Base-by-base conservation (phyloP, 2,329 filamentous ascomycete species). In the Clonostachys sp. region DNA sequence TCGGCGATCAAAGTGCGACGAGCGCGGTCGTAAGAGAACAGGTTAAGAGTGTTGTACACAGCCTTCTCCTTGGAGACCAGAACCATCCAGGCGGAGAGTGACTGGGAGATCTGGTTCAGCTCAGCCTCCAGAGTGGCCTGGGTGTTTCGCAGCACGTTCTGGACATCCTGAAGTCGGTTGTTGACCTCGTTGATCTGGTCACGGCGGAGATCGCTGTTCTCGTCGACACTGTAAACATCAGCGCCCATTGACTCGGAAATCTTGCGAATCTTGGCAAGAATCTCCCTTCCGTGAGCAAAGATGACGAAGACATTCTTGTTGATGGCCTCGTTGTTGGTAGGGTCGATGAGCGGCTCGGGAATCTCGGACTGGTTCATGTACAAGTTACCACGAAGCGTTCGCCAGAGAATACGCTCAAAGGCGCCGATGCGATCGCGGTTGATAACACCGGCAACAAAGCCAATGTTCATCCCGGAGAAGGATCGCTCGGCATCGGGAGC, bases 291-390 rank as follows among this genome's bases (percentile, higher is more conserved):
- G 62, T 99, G 94, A 12, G 94, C 94, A 60, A 99, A 99, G 67
- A 99, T 99, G 62, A 99, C 92, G 62, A 99, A 99, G 48, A 99
- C 94, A 59, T 96, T 99, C 83, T 99, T 99, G 75, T 87, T 84
- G 58, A 95, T 80, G 54, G 89, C 78, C 71, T 97, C 92, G 65
- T 97, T 96, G 72, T 83, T 96, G 63, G 87, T 80, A 14, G 94
- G 92, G 66, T 99, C 89, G 64, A 96, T 78, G 57, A 99, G 86
- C 36, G 89, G 84, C 66, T 99, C 92, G 8, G 91, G 86, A 52
- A 99, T 99, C 76, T 99, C 94, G 39, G 92, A 92, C 75, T 99
- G 95, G 72, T 99, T 99, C 94, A 99, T 99, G 78, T 97, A 99
- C 53, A 99, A 75, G 69, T 99, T 99, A 60, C 94, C 94, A 66